Evolutionary conservation across 1,284 basidiomycete genomes (phyloP), one percentile per base, ranked within the genome.

Genomic region (Heterobasidion annosum): DNA sequence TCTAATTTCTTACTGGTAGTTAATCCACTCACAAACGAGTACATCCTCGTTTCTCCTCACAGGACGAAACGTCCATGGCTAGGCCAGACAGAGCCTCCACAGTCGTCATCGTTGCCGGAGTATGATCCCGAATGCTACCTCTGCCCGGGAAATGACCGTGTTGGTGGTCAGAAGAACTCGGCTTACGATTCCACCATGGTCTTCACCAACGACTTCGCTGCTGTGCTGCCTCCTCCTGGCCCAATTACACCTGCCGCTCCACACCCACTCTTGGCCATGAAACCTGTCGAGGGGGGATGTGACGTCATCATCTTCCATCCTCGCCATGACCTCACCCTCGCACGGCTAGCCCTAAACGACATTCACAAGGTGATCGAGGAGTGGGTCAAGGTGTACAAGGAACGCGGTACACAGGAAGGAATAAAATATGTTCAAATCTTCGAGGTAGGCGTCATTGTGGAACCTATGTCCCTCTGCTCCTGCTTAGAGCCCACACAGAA

Each of bases 301-400:
- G 92, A 93, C 67, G 95, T 98, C 33, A 69, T 98, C 55, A 82
- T 91, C 65, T 98, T 95, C 70, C 87, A 93, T 67, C 93, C 92
- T 1, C 73, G 86, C 50, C 95, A 98, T 67, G 91, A 96, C 66
- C 73, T 96, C n/a, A 94, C 93, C 1, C 79, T 98, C 19, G 87
- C 95, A 0, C 80, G 85, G 54, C 78, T 98, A 60, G 59, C 72
- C 0, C 60, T 76, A 0, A 61, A 70, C 1, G 87, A 91, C 58
- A 85, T 97, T 53, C 73, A 78, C 53, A 68, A 71, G 37, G 81
- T 98, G 54, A 78, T 98, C 45, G 71, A 78, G 1, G 83, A 86
- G 61, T 98, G 95, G 95, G 75, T 73, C 46, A 62, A 68, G n/a
- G 72, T 91, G 33, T 93, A 91, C 67, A 64, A 69, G 40, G 69